Percentiles rank a stretch among this genome's conserved stretches.
Conservation (phyloP, 139 green algal species). For the Gonium pectorale region DNA sequence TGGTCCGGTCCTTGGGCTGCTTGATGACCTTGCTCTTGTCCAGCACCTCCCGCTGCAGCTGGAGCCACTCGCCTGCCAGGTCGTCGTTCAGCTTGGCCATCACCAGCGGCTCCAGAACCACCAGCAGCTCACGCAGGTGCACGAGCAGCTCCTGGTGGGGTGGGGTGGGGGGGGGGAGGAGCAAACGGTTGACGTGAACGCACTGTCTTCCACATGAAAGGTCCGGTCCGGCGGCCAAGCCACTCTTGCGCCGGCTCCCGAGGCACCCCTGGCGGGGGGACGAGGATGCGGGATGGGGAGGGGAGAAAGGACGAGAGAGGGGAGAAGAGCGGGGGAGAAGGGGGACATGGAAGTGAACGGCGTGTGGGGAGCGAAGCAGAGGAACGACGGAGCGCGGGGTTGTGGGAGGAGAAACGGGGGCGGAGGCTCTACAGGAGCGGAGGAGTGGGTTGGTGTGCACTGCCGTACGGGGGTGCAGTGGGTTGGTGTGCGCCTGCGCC, state of each 20-base stretch:
- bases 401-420: too few relatives aligned
- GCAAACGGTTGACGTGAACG: too few relatives aligned
- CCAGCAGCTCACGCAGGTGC: constrained; percentile 17
- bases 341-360: neutral
- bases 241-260: too few relatives aligned
- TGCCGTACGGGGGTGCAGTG: too few relatives aligned
- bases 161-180: neutral
- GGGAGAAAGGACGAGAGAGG: too few relatives aligned
- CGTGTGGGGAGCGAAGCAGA: neutral
- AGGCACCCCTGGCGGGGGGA: too few relatives aligned
- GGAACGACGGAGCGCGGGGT: neutral
- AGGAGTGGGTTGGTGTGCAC: too few relatives aligned
- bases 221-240: too few relatives aligned
- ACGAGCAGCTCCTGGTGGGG: constrained; percentile 18
- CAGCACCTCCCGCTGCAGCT: constrained; percentile 43
- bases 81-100: constrained; percentile 5
- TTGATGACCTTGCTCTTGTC: constrained; percentile 14
- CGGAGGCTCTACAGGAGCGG: too few relatives aligned
- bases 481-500: too few relatives aligned
- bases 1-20: constrained; percentile 32
- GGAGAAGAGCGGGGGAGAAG: neutral
- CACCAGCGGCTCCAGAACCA: constrained; percentile 38
- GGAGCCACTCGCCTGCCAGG: constrained; percentile 13
- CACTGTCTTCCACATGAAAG: too few relatives aligned
- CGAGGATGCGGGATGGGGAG: too few relatives aligned